Conservation (phyloP, 179 eudicot genomes). For the Camellia oleifera region DNA sequence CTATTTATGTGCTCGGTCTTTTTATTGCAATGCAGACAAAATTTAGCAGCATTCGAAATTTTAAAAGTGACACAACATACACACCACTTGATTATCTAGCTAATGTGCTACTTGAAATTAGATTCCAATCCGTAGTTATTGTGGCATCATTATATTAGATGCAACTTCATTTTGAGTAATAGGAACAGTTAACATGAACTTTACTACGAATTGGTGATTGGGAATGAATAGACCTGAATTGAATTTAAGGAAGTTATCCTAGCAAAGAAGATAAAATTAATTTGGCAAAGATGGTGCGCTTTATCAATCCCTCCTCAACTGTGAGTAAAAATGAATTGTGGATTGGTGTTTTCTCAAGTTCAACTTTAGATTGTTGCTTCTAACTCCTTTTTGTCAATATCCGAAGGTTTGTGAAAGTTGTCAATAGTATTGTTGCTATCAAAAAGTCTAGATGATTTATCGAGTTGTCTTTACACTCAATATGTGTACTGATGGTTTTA, state of each 20-base stretch:
- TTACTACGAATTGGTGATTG: not conserved
- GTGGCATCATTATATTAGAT: not conserved
- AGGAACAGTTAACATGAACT: not conserved
- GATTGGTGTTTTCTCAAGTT: not conserved
- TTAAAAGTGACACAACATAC: no score
- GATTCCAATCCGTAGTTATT: not conserved
- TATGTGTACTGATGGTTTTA: no score
- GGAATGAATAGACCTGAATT: no score
- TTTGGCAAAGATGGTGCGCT: no score
- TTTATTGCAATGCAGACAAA: no score
- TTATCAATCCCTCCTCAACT: not conserved
- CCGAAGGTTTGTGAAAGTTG: not conserved
- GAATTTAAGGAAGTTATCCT: no score
- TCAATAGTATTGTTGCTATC: not conserved
- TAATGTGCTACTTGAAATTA: not conserved
- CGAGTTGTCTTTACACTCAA: not conserved
- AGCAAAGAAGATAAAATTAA: no score
- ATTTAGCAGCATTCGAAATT: no score
- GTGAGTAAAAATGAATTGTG: not conserved
- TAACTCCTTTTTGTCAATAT: not conserved
- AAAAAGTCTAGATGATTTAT: not conserved
- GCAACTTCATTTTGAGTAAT: not conserved
- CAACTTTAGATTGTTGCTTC: not conserved
- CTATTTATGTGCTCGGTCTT: no score
- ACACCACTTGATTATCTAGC: not conserved